phyloP scores from a whole-genome alignment of 1,284 basidiomycete genomes.

The Pseudozyma thailandica region DNA sequence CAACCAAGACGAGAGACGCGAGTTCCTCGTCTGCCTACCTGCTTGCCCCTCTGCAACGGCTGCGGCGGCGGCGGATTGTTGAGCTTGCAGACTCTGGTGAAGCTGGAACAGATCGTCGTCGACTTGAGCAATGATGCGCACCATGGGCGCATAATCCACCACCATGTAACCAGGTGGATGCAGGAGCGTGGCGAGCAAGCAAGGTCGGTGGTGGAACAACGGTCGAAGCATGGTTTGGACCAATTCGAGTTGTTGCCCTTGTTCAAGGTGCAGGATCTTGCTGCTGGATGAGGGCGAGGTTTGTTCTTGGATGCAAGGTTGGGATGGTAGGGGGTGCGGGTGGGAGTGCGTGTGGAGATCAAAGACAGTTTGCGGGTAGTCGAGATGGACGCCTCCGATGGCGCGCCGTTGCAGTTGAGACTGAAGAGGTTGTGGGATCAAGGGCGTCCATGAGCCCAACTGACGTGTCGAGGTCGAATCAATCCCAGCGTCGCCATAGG shows the following conservation, averaged over 20 bases:
- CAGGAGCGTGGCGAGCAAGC: constrained; percentile 59
- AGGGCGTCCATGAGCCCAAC: constrained; percentile 15
- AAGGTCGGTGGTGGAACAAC: background rate
- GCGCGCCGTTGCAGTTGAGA: constrained; percentile 27
- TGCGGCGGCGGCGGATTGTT: constrained; percentile 4
- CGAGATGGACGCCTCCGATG: constrained; percentile 58
- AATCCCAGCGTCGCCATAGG: constrained; percentile 11
- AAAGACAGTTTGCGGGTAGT: constrained; percentile 6
- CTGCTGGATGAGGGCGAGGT: background rate
- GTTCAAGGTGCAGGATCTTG: background rate
- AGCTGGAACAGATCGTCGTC: constrained; percentile 73
- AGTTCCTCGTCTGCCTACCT: constrained; percentile 25
- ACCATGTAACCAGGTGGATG: constrained; percentile 63
- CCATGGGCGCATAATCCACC: constrained; percentile 77
- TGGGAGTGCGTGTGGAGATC: too few species aligned
- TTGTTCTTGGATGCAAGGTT: too few species aligned
- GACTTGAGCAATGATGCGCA: constrained; percentile 76
- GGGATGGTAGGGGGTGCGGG: background rate
- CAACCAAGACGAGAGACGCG: constrained; percentile 15
- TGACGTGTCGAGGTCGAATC: constrained; percentile 14
- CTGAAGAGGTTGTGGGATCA: constrained; percentile 7
- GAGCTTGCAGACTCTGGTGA: constrained; percentile 6
- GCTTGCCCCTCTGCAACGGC: background rate
- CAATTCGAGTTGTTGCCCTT: constrained; percentile 40
- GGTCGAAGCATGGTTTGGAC: background rate